Evolutionary conservation across 1,139 yeast species (phyloP), one percentile per base, ranked within the genome.

Genomic region (Pichia cactophila): DNA sequence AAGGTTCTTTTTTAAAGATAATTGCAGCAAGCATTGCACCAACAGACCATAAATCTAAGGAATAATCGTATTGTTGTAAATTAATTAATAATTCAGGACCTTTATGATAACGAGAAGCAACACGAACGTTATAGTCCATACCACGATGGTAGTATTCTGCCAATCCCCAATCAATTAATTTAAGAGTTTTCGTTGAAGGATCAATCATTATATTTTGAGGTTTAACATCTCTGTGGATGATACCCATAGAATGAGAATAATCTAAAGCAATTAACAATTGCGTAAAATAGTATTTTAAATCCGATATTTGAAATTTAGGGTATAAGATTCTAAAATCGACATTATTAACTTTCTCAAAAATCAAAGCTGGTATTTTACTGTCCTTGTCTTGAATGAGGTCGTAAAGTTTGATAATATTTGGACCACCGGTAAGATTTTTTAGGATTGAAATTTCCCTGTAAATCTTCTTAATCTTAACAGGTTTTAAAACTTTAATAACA

Each of bases 181-280:
- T 78, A 58, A 94, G 72, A 53, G 71, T 72, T 60, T 79, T 78
- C 57, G 75, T 74, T 49, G 80, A 80, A 58, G 92, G 97, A 66
- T 94, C 98, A 62, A 94, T 94, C 97, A 94, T 92, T 44, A 94
- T 94, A 64, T 94, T 94, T 65, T 94, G 97, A 31, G 98, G 98
- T 68, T 94, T 94, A 54, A 94, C 98, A 68, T 94, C 99, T 65
- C 99, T 76, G 69, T 94, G 99, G 87, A 94, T 94, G 55, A 94
- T 90, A 41, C 98, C 99, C 88, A 87, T 88, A 7, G 96, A 87
- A 69, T 94, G 99, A 44, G 94, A 86, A 66, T 79, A 94, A 68
- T 94, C 97, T 55, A 94, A 75, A 0, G 98, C 98, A 60, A 79
- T 83, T 59, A 94, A 75, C 55, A 94, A 75, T 69, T 92, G 96